Evolutionary conservation across 2,329 filamentous ascomycete species (phyloP).

Genomic region (Malbranchea cinnamomea): DNA sequence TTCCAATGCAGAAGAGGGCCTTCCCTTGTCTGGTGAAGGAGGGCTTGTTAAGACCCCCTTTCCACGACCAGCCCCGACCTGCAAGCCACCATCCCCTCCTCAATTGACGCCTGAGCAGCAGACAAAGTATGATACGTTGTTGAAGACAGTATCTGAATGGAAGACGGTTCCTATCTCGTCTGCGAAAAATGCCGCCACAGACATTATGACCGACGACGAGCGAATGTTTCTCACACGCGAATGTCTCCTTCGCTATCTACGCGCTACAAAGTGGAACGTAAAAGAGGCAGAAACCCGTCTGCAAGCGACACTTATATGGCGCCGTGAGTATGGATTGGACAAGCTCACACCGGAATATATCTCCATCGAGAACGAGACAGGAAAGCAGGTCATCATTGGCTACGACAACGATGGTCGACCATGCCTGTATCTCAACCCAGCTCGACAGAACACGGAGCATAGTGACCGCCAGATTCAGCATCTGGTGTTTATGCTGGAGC

Average conservation of each 20-base stretch:
- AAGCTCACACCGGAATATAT: slow-evolving; percentile 68
- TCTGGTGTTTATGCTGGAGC: slow-evolving; percentile 89
- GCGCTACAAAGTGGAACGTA: slow-evolving; percentile 81
- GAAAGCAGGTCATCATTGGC: slow-evolving; percentile 81
- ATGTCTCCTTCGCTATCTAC: slow-evolving; percentile 81
- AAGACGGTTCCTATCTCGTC: slow-evolving; percentile 50
- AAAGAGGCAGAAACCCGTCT: slow-evolving; percentile 65
- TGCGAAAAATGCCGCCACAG: slow-evolving; percentile 40
- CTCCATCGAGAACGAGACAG: slow-evolving; percentile 85
- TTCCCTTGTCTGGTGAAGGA: slow-evolving; percentile 24
- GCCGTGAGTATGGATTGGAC: slow-evolving; percentile 74
- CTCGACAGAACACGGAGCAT: slow-evolving; percentile 79
- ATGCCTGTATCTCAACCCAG: slow-evolving; percentile 80
- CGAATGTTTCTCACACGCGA: slow-evolving; percentile 83
- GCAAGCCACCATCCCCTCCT: slow-evolving; percentile 41
- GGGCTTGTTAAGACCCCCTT: slow-evolving; percentile 42
- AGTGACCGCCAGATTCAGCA: slow-evolving; percentile 82
- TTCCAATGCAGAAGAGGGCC: too few species aligned
- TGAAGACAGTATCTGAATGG: slow-evolving; percentile 57
- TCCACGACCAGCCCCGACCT: slow-evolving; percentile 39
- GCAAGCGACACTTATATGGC: slow-evolving; percentile 68
- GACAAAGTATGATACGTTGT: slow-evolving; percentile 64
- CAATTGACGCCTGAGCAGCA: slow-evolving; percentile 62
- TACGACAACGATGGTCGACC: slow-evolving; percentile 77
- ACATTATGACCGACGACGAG: slow-evolving; percentile 62